These are phyloP conservation scores for Panicum miliaceum DNA, from an alignment of 176 grass and related monocot genomes.

Conservation along the genomic window DNA sequence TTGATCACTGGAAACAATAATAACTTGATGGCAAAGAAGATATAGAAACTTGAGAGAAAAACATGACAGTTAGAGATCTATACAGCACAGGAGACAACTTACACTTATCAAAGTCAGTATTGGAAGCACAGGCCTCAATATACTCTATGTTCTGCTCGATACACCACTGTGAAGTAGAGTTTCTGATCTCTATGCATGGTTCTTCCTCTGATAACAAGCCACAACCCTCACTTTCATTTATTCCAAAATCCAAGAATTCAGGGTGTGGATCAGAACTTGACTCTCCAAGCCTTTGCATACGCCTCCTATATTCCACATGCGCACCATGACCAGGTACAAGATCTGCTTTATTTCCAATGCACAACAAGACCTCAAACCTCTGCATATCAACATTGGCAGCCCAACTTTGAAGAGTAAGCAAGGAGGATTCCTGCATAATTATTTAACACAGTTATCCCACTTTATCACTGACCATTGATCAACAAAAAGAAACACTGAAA, in stretches of 20 bases:
- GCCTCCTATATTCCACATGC: constrained; percentile 74
- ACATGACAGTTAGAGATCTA: not conserved
- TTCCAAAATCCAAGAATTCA: constrained; percentile 82
- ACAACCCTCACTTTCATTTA: constrained; percentile 80
- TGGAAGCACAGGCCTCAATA: constrained; percentile 87
- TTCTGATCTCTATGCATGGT: constrained; percentile 62
- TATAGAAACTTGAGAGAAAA: constrained; percentile 18
- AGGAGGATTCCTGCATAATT: constrained; percentile 79
- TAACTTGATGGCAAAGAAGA: not conserved
- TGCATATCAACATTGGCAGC: constrained; percentile 70
- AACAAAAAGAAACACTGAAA: not conserved
- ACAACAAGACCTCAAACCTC: constrained; percentile 86
- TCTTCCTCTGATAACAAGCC: constrained; percentile 82
- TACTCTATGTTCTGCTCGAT: constrained; percentile 86
- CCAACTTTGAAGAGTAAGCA: constrained; percentile 72
- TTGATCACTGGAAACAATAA: constrained; percentile 17
- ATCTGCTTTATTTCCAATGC: constrained; percentile 98
- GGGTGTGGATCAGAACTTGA: constrained; percentile 68
- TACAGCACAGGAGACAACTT: constrained; percentile 21
- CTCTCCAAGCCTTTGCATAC: constrained; percentile 59
- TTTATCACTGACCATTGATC: not conserved
- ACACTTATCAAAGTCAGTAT: constrained; percentile 95
- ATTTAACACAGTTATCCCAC: constrained; percentile 20
- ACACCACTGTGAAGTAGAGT: constrained; percentile 69
- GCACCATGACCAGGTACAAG: constrained; percentile 77